These are phyloP conservation scores for Chlamydomonas incerta DNA, from an alignment of 139 green algal species.

Conservation along the genomic window DNA sequence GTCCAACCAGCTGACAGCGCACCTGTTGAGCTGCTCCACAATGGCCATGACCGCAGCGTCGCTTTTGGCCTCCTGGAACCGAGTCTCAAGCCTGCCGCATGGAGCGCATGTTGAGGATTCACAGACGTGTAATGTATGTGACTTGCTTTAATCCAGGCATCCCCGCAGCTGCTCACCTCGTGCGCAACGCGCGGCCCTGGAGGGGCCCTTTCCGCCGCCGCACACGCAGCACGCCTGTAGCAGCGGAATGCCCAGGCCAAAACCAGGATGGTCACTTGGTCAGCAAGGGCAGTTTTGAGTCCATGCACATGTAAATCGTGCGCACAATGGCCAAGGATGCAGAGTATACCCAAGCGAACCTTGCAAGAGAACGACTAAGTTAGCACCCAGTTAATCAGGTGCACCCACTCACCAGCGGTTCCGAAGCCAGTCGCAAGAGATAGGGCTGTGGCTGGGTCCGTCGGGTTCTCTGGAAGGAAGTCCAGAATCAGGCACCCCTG, in stretches of 20 bases:
- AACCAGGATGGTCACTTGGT: background rate
- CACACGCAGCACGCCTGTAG: background rate
- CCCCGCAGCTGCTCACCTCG: background rate
- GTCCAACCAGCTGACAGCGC: background rate
- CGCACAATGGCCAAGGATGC: background rate
- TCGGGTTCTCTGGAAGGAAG: slow-evolving; percentile 26
- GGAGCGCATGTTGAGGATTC: background rate
- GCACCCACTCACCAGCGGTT: background rate
- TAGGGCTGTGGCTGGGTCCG: slow-evolving; percentile 11
- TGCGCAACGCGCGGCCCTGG: background rate
- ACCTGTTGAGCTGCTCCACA: background rate
- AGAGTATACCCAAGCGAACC: too few relatives aligned
- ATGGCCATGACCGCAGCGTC: background rate
- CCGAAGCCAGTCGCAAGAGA: background rate
- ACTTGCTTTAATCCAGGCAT: too few relatives aligned
- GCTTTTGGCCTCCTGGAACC: background rate
- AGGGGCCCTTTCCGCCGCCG: background rate
- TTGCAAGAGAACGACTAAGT: too few relatives aligned
- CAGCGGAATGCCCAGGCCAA: too few relatives aligned
- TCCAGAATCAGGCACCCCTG: slow-evolving; percentile 22
- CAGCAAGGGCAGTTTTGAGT: background rate
- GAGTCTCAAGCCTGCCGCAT: background rate
- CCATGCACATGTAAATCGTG: background rate
- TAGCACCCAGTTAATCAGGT: too few relatives aligned
- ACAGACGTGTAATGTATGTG: too few relatives aligned